Conservation (phyloP, 768 basidiomycete genomes). For the Hygrocybe coccinea region DNA sequence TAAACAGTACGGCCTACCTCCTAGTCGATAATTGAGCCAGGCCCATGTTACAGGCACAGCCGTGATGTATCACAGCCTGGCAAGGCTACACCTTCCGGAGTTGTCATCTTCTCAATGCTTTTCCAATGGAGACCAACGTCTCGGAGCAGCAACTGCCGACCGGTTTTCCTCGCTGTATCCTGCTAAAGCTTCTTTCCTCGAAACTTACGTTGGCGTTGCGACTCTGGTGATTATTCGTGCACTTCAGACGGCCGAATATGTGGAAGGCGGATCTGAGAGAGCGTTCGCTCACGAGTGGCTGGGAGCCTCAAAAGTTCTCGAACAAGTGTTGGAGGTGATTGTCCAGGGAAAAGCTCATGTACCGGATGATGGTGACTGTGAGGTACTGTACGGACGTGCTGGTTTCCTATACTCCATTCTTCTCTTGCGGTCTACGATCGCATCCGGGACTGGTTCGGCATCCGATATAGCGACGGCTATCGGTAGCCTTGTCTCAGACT, state of each 20-base stretch:
- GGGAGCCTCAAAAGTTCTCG: slow-evolving; percentile 22
- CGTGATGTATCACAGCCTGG: slow-evolving; percentile 4
- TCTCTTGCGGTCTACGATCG: slow-evolving; percentile 34
- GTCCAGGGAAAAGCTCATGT: slow-evolving; percentile 21
- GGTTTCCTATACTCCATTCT: slow-evolving; percentile 52
- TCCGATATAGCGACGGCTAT: neutral
- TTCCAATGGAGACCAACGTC: slow-evolving; percentile 6
- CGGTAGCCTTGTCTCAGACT: slow-evolving; percentile 31
- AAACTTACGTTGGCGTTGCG: slow-evolving; percentile 37
- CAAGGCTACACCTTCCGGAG: slow-evolving; percentile 1
- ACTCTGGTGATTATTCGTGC: slow-evolving; percentile 33
- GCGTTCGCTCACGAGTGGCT: slow-evolving; percentile 17
- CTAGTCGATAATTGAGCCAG: neutral
- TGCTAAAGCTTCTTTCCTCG: slow-evolving; percentile 35
- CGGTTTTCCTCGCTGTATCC: slow-evolving; percentile 6
- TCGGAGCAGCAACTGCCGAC: slow-evolving; percentile 2
- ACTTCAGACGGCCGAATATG: slow-evolving; percentile 14
- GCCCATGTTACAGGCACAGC: no score
- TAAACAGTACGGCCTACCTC: slow-evolving; percentile 2
- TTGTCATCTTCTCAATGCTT: slow-evolving; percentile 4
- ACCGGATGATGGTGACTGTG: slow-evolving; percentile 46
- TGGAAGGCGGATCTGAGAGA: neutral
- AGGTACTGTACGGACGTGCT: slow-evolving; percentile 56
- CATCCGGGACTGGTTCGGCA: neutral
- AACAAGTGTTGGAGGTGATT: slow-evolving; percentile 19